These are phyloP conservation scores for Daucus carota DNA, from an alignment of 129 eudicot genomes.

Conservation along the genomic window DH1_v3.0 NC_030385.2:27014501-27015000, in stretches of 20 bases:
- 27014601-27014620: conserved; percentile 66
- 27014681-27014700: conserved; percentile 55
- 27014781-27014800: neutral
- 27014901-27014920: conserved; percentile 76
- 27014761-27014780: neutral
- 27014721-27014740: conserved; percentile 52
- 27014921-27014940: conserved; percentile 58
- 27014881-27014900: conserved; percentile 77
- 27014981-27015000: neutral
- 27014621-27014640: conserved; percentile 90
- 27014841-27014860: conserved; percentile 87
- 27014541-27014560: conserved; percentile 63
- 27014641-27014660: conserved; percentile 68
- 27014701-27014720: conserved; percentile 68
- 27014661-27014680: conserved; percentile 75
- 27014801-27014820: neutral
- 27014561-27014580: conserved; percentile 59
- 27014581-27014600: conserved; percentile 70
- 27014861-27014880: conserved; percentile 64
- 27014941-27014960: conserved; percentile 56
- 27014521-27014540: neutral
- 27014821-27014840: conserved; percentile 11
- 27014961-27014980: conserved; percentile 30
- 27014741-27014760: conserved; percentile 44
- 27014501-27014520: neutral